A percentile compares a stretch with the other conserved stretches of the same genome.
phyloP scores from a whole-genome alignment of 495 filamentous ascomycete species.

The Tuber borchii region DNA sequence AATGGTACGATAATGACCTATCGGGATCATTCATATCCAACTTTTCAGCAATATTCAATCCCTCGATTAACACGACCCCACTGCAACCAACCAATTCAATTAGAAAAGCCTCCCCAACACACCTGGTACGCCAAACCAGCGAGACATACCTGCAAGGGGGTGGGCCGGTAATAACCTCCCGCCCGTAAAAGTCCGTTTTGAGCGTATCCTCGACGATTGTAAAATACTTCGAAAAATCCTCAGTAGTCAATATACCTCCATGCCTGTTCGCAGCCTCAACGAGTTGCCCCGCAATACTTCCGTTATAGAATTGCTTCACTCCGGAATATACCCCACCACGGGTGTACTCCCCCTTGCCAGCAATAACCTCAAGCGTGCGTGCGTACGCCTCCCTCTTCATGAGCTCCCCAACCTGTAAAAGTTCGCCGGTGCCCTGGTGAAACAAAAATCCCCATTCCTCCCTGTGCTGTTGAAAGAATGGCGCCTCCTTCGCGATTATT shows the following conservation, averaged over 20 bases:
- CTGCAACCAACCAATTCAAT: constrained; percentile 14
- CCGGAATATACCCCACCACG: constrained; percentile 21
- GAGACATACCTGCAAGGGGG: constrained; percentile 35
- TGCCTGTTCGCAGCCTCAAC: constrained; percentile 19
- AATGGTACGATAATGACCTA: constrained; percentile 29
- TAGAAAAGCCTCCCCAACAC: constrained; percentile 8
- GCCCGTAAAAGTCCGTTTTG: constrained; percentile 30
- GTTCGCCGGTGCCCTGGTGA: constrained; percentile 20
- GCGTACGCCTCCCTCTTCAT: constrained; percentile 32
- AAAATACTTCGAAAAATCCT: constrained; percentile 34
- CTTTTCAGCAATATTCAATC: constrained; percentile 39
- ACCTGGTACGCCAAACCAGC: background rate
- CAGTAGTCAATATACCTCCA: constrained; percentile 30
- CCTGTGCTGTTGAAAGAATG: constrained; percentile 28
- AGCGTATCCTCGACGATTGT: constrained; percentile 35
- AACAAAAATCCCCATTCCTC: constrained; percentile 36
- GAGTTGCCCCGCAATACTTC: constrained; percentile 27
- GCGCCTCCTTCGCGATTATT: constrained; percentile 20
- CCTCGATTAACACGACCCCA: constrained; percentile 38
- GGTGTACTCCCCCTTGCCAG: constrained; percentile 11
- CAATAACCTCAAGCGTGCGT: constrained; percentile 29
- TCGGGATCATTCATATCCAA: constrained; percentile 32
- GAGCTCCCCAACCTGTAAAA: constrained; percentile 30
- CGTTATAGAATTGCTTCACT: constrained; percentile 38
- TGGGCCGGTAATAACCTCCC: constrained; percentile 35